Base-by-base conservation (phyloP, 2,329 filamentous ascomycete genomes). In the Seiridium unicorne region DNA sequence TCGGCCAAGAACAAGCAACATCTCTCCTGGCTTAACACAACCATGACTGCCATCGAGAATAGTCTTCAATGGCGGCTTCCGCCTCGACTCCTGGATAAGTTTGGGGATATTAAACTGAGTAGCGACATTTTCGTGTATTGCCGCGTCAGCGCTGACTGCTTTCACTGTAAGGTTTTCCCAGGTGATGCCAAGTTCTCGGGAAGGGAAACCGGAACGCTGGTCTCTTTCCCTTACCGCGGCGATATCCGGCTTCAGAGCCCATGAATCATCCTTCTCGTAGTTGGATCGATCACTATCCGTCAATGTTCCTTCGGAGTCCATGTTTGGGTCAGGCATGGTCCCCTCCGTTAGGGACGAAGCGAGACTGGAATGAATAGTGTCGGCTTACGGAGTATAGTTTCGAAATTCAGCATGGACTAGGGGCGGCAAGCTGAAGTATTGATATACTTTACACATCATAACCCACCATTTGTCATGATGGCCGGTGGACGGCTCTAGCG, bases 131-230 rank as follows among this genome's bases (percentile, higher is more conserved):
- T 90, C 87, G 63, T 90, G 86, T 38, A 90, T 77, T 8, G 86
- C 84, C 2, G 87, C 83, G 35, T 88, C 84, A 11, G 86, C 76
- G 35, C 83, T 82, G 69, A 84, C 76, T 13, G 84, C 88, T 57
- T 86, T 79, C 18, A 91, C 88, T 0, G 79, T 89, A 51, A 91
- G 76, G 59, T 86, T 78, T 63, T 84, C 78, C 84, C 87, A 91
- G 1, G 88, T 85, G 0, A 91, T 79, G 32, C 88, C 89, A 3
- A 89, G 78, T 66, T 81, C 75, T 44, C 81, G 77, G 7, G 74
- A 70, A 35, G 79, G 81, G 61, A 80, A 74, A 2, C 79, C 78
- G 3, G 81, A 81, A 3, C 75, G 73, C 18, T 75, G 66, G 18
- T 82, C 77, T 10, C 78, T 49, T 3, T 54, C 47, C 18, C 42